Conservation (phyloP, 2,329 filamentous ascomycete genomes). For the Dryadomyces quercivorus region DNA sequence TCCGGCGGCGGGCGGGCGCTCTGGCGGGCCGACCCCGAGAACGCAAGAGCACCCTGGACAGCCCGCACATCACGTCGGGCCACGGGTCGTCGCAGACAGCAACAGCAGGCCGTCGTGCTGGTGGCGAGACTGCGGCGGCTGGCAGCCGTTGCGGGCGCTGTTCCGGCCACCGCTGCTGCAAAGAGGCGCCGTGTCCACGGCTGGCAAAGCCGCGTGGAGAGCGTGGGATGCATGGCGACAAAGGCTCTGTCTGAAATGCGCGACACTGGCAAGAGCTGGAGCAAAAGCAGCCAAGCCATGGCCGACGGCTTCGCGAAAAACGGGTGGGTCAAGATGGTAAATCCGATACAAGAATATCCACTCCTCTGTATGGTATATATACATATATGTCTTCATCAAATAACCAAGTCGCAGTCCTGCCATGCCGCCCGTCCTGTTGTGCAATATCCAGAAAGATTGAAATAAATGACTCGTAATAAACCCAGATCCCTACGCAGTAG, state of each 20-base stretch:
- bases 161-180: not conserved
- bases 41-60: not conserved
- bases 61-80: not conserved
- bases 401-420: too few relatives aligned
- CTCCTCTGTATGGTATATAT: too few relatives aligned
- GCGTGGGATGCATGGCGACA: not conserved
- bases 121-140: not conserved
- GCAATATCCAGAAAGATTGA: too few relatives aligned
- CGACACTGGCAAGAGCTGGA: not conserved
- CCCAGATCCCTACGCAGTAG: not conserved
- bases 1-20: not conserved
- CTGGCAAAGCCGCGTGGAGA: constrained; percentile 1
- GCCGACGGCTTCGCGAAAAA: too few relatives aligned
- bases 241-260: not conserved
- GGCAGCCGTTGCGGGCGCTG: not conserved
- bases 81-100: not conserved
- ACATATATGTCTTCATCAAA: too few relatives aligned
- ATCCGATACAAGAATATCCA: too few relatives aligned
- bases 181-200: not conserved
- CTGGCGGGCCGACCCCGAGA: constrained; percentile 1
- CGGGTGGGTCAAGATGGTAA: too few relatives aligned
- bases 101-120: not conserved
- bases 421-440: too few relatives aligned
- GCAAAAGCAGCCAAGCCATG: too few relatives aligned
- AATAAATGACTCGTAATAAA: not conserved